phyloP scores from a whole-genome alignment of 2,329 filamentous ascomycete species.

The Trichoderma harzianum region DNA sequence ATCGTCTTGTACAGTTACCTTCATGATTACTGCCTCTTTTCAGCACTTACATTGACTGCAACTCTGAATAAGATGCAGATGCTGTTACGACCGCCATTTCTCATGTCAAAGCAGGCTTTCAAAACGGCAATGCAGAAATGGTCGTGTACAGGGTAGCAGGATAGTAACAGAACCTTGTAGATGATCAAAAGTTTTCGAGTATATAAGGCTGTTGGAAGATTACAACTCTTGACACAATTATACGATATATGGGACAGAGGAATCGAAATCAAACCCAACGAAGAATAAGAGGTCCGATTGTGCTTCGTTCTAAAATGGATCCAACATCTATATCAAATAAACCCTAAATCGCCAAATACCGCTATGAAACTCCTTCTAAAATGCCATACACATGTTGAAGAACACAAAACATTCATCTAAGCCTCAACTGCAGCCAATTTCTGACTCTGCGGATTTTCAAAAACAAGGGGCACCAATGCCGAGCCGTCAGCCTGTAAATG shows the following conservation, averaged over 20 bases:
- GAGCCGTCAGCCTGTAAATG: neutral
- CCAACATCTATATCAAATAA: neutral
- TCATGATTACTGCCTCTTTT: too few species aligned
- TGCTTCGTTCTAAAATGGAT: neutral
- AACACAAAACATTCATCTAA: neutral
- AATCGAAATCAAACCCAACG: neutral
- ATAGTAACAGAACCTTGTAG: neutral
- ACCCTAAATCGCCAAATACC: neutral
- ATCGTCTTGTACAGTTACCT: too few species aligned
- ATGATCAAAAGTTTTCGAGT: neutral
- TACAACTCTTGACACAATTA: neutral
- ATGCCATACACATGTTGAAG: neutral
- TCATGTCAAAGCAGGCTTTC: too few species aligned
- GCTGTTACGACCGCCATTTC: accelerated
- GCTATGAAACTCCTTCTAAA: neutral
- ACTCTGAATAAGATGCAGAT: too few species aligned
- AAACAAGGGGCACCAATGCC: neutral
- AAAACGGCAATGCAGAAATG: too few species aligned
- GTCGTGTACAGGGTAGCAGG: neutral
- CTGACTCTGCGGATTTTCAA: neutral
- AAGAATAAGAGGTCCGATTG: neutral
- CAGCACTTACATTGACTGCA: too few species aligned
- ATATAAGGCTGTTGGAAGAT: neutral
- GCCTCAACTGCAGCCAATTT: neutral
- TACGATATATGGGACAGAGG: neutral